Evolutionary conservation across 2,329 filamentous ascomycete genomes (phyloP).

Genomic region (Paecilomyces formosus): DNA sequence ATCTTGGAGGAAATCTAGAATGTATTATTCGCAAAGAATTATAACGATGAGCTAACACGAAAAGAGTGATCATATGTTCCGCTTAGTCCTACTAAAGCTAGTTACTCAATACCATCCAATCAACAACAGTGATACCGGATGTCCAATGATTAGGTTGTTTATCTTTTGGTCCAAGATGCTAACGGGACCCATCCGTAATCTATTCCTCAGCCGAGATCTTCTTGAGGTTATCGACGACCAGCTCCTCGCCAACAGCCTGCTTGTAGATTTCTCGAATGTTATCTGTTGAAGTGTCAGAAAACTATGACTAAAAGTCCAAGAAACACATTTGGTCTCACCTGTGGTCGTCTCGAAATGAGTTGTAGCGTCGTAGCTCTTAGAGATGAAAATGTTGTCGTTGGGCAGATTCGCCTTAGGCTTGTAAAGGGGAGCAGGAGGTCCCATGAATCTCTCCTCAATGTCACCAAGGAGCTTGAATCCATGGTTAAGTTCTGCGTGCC

Average conservation of each 20-base stretch:
- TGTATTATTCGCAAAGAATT: not conserved
- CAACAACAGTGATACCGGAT: not conserved
- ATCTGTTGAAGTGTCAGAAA: conserved; percentile 42
- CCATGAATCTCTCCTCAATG: conserved; percentile 97
- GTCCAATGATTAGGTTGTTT: not conserved
- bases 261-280: conserved; percentile 91
- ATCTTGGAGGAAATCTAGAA: too few species aligned
- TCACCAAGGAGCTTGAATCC: conserved; percentile 86
- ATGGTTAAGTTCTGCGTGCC: conserved; percentile 88
- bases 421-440: conserved; percentile 84
- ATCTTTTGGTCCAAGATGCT: not conserved
- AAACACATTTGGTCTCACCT: conserved; percentile 32
- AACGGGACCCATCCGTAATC: conserved; percentile 13
- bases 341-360: conserved; percentile 94
- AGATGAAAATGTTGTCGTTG: conserved; percentile 91
- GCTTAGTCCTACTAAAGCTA: not conserved
- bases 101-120: not conserved
- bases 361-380: conserved; percentile 96
- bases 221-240: conserved; percentile 80
- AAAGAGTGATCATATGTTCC: not conserved
- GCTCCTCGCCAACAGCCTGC: conserved; percentile 62
- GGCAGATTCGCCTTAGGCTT: conserved; percentile 76
- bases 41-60: not conserved
- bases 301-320: not conserved
- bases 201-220: conserved; percentile 51